Evolutionary conservation across 352 stramenopile genomes (phyloP), one percentile per base, ranked within the genome.

Genomic region (Phytophthora sp.): DNA sequence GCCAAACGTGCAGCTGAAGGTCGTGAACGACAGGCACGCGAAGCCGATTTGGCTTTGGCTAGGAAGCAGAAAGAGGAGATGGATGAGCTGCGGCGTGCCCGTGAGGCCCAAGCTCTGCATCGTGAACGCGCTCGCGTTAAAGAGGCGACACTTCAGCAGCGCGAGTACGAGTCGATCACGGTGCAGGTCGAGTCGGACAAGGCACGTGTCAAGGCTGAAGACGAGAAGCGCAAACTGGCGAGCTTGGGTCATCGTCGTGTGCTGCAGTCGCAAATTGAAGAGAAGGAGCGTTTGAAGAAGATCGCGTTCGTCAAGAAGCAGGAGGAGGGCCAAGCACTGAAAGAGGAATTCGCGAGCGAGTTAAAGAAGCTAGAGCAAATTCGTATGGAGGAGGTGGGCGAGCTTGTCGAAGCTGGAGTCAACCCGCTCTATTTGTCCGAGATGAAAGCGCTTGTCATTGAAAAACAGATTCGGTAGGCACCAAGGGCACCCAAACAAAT

Each of bases 381-480:
- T 63, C 82, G 93, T 16, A 75, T 96, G 47, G 86, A 96, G 68
- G 91, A 98, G 68, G 87, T 98, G 7, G 58, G 82, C 0, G 87
- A 97, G 46, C 83, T 98, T 29, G 86, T 91, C 44, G 60, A 84
- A 52, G 86, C 91, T 42, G 93, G 93, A 26, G 89, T 97, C 60
- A 96, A 97, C 58, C 87, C 93, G 26, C 73, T 90, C 18, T 98
- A 98, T 66, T 79, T 97, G 30, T 86, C 82, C 8, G 94, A 98
- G 77, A 97, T 98, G 83, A 93, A 92, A 49, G 88, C 79, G 7
- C 70, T 97, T 41, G 92, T 98, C 77, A 97, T 98, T 55, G 79
- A 85, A 30, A 96, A 91, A 24, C 69, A 71, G 42, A 71, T 71
- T 73, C 46, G 71, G 41, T 59, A 75, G 66, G 50, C 23, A 33